Evolutionary conservation across 2,329 filamentous ascomycete genomes (phyloP).

Genomic region (Clonostachys rosea): DNA sequence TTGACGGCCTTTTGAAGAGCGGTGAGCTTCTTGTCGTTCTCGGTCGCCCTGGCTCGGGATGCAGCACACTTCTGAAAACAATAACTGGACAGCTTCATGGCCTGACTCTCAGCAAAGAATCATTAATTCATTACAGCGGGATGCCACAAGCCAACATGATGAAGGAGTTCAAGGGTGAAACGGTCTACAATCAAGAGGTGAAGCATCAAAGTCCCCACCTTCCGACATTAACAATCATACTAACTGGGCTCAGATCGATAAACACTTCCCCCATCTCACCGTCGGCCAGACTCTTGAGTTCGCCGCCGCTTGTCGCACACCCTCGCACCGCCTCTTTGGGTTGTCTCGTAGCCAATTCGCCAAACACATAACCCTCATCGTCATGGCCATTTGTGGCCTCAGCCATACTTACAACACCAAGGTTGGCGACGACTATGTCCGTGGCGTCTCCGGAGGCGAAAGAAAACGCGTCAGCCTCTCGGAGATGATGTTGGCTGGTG

Average conservation of each 20-base stretch:
- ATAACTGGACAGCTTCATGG: slow-evolving; percentile 57
- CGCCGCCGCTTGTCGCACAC: slow-evolving; percentile 64
- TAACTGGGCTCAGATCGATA: slow-evolving; percentile 43
- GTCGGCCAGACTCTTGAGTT: slow-evolving; percentile 72
- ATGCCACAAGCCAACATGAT: slow-evolving; percentile 46
- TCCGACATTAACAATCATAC: slow-evolving; percentile 42
- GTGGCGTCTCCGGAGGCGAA: slow-evolving; percentile 48
- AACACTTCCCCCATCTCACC: slow-evolving; percentile 72
- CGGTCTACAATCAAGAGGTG: slow-evolving; percentile 71
- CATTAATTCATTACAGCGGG: slow-evolving; percentile 59
- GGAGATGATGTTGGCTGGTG: slow-evolving; percentile 46
- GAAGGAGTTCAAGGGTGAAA: slow-evolving; percentile 58
- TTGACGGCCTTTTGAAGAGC: slow-evolving; percentile 58
- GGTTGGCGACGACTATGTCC: slow-evolving; percentile 56
- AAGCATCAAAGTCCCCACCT: background rate
- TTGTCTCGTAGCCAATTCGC: slow-evolving; percentile 57
- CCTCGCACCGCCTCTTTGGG: slow-evolving; percentile 57
- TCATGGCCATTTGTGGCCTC: slow-evolving; percentile 59
- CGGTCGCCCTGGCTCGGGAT: slow-evolving; percentile 61
- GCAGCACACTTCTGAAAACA: slow-evolving; percentile 59
- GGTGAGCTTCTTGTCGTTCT: slow-evolving; percentile 68
- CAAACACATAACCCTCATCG: slow-evolving; percentile 50
- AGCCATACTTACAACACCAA: slow-evolving; percentile 60
- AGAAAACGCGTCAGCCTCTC: slow-evolving; percentile 66
- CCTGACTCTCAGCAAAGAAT: slow-evolving; percentile 42